A percentile compares a stretch with the other conserved stretches of the same genome.
Conservation (phyloP, 345 rosid genomes). For the Heritiera littoralis region DNA sequence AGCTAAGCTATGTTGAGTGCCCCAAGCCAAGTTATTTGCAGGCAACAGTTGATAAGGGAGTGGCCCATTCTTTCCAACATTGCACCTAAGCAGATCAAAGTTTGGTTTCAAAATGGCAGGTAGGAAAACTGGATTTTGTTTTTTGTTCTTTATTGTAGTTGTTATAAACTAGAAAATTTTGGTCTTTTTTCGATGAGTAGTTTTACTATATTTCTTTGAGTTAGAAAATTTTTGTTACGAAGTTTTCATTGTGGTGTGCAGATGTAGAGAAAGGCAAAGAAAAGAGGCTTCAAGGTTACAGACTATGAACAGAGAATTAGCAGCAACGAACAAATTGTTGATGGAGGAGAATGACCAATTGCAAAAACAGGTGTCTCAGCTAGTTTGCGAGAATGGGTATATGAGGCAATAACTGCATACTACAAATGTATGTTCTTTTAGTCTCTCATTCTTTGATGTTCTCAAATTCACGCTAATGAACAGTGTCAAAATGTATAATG, state of each 20-base stretch:
- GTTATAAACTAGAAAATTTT: not conserved
- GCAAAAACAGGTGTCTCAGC: conserved; percentile 98
- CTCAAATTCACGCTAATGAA: not conserved
- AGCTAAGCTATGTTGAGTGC: conserved; percentile 93
- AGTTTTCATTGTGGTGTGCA: conserved; percentile 34
- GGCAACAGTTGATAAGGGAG: conserved; percentile 96
- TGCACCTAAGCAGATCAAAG: conserved; percentile 99
- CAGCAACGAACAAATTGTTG: conserved; percentile 95
- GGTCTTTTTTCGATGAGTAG: not conserved
- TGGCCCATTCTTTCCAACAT: conserved; percentile 92
- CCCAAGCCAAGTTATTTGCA: conserved; percentile 95
- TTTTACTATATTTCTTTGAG: not conserved
- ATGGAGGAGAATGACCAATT: conserved; percentile 99
- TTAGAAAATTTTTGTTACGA: conserved; percentile 6
- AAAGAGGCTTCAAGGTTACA: conserved; percentile 94
- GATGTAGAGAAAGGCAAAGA: conserved; percentile 99
- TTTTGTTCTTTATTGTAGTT: not conserved
- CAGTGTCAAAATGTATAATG: not conserved
- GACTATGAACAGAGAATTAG: conserved; percentile 86
- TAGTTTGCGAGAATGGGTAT: conserved; percentile 88
- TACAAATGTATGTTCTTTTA: conserved; percentile 37
- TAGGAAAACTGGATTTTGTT: conserved; percentile 18
- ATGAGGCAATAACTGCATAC: conserved; percentile 88
- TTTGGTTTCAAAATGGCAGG: conserved; percentile 99
- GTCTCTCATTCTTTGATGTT: conserved; percentile 13